Percentiles rank a stretch among this genome's conserved stretches.
These are phyloP conservation scores for Pyrus communis DNA, from an alignment of 306 rosid genomes.

Conservation along the genomic window DNA sequence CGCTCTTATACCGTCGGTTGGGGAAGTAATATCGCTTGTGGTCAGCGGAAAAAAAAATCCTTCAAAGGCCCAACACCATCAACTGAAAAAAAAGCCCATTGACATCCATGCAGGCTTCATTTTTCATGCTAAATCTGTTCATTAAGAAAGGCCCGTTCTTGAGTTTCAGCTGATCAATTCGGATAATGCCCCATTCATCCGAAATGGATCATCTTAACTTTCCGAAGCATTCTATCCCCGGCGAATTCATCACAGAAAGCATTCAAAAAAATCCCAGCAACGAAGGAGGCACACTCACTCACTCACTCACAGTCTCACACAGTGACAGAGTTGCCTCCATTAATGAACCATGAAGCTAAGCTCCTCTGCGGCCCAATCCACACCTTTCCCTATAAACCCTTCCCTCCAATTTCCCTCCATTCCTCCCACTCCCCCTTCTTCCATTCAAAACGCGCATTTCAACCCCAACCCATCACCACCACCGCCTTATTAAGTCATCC, in stretches of 20 bases:
- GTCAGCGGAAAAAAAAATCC: too few relatives aligned
- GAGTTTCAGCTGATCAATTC: not conserved
- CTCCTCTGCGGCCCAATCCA: conserved; percentile 15
- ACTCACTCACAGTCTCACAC: not conserved
- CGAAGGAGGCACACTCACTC: not conserved
- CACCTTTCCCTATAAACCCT: not conserved
- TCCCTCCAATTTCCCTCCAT: conserved; percentile 9
- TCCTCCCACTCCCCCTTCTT: conserved; percentile 17
- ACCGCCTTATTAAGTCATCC: conserved; percentile 2
- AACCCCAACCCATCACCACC: not conserved
- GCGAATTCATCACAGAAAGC: not conserved
- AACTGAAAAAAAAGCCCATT: not conserved
- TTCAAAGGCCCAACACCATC: not conserved
- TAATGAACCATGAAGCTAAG: conserved; percentile 22
- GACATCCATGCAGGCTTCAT: not conserved
- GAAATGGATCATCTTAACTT: not conserved
- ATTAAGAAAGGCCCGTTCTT: not conserved
- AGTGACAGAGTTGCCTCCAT: not conserved
- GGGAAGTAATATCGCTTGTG: too few relatives aligned
- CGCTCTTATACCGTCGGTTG: too few relatives aligned
- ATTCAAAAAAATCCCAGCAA: not conserved
- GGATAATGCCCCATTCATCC: not conserved
- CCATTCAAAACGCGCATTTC: conserved; percentile 10
- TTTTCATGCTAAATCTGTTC: not conserved
- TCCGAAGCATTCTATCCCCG: not conserved